Base-by-base conservation (phyloP, 495 filamentous ascomycete genomes). In the Evansstolkia leycettana region DNA sequence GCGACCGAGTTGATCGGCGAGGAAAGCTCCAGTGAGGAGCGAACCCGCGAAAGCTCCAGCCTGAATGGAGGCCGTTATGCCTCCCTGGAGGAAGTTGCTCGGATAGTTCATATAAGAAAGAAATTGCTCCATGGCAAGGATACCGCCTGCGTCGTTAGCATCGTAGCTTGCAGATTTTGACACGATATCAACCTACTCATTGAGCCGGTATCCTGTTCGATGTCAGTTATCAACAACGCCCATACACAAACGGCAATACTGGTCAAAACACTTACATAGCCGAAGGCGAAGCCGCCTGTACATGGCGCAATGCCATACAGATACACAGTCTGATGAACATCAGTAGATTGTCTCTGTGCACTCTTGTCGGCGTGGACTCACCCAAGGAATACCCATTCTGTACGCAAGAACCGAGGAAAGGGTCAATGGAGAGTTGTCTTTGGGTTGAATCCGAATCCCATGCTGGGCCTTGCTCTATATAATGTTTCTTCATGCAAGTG, bases 231-330 rank as follows among this genome's bases (percentile, higher is more conserved):
- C 8, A 15, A 31, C 13, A 26, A 26, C 24, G 7, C 7, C n/a
- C 24, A 26, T n/a, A n/a, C n/a, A n/a, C 24, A 26, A 26, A n/a
- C 7, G 24, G n/a, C n/a, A 7, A 7, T 26, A 7, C 24, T 26
- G 24, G n/a, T 7, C n/a, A 8, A 32, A n/a, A 11, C 18, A 36
- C 47, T 34, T 36, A 53, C 52, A 44, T 56, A 56, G 13, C 52
- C 52, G 36, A 53, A 56, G 6, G 50, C 52, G 3, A 53, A 32
- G 10, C 52, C 52, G n/a, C 52, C 50, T 0, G 45, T 45, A 29
- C 50, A 53, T 17, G 52, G 52, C 31, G 52, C 52, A 27, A 56
- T 41, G 34, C 52, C 52, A 28, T 56, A 56, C 13, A 56, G 30
- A 35, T 56, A 56, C 19, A 44, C 33, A 42, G 46, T 52, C 45